Base-by-base conservation (phyloP, 2,329 filamentous ascomycete species). In the Diaporthe helianthi region DNA sequence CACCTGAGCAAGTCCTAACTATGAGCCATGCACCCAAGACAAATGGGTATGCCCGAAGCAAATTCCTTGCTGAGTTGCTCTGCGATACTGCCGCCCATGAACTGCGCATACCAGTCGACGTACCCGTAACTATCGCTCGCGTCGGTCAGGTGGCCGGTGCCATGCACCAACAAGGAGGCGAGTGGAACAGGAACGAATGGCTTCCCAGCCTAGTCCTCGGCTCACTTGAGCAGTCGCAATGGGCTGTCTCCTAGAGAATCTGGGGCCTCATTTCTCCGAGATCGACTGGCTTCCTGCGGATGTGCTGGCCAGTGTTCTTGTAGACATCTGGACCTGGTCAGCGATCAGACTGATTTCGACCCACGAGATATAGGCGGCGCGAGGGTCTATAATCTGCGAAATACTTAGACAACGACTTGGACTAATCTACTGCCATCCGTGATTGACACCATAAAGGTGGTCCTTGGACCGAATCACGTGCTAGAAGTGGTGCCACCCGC, bases 211-310 rank as follows among this genome's bases (percentile, higher is more conserved):
- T 46, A 0, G 8, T 46, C 2, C 19, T 46, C 19, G 41, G 41
- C 1, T 46, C n/a, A n/a, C n/a, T n/a, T n/a, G n/a, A n/a, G n/a
- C 41, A 7, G 41, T 46, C 2, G n/a, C 41, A 6, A 46, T 46
- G 41, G 7, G 19, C 8, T 46, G 41, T 17, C 7, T 46, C 19
- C 41, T 19, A n/a, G 19, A 46, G 4, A 9, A 46, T 9, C 3
- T 46, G 7, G 41, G 41, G 41, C 1, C 41, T 12, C 41, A 46
- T 2, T 46, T 47, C 26, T 31, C 63, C 2, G 46, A 38, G 12
- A 24, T 64, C 10, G 26, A 64, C 60, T 64, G 60, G 60, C 41
- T 64, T 8, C 60, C 60, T 1, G 46, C 33, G 12, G 60, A 64
- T 4, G 5, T 58, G 13, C 33, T 58, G 46, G 38, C 65, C 26